phyloP scores from a whole-genome alignment of 2,329 filamentous ascomycete genomes.

The Akanthomyces muscarius region DNA sequence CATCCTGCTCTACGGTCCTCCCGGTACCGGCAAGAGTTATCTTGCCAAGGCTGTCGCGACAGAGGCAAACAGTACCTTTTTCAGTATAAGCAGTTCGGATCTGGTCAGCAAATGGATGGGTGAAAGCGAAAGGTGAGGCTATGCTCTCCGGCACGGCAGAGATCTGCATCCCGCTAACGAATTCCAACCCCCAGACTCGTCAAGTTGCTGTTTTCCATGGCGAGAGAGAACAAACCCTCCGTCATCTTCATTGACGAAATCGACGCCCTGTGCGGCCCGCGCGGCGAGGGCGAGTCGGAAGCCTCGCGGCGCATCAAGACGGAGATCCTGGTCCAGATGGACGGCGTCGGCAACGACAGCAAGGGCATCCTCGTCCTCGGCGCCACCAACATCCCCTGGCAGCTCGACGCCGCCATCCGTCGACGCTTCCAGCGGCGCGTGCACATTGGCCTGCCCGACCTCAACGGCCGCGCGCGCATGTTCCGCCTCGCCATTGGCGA shows the following conservation, averaged over 20 bases:
- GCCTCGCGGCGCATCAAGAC: slow-evolving; percentile 97
- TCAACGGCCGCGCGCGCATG: slow-evolving; percentile 84
- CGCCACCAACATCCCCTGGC: slow-evolving; percentile 98
- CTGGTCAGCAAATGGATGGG: slow-evolving; percentile 99
- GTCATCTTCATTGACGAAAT: slow-evolving; percentile 99
- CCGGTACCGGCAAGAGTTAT: slow-evolving; percentile 96
- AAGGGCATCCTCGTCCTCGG: slow-evolving; percentile 91
- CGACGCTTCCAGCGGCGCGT: slow-evolving; percentile 94
- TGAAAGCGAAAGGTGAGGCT: slow-evolving; percentile 81
- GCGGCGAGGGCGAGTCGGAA: slow-evolving; percentile 93
- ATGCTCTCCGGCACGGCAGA: not conserved
- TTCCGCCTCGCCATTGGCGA: slow-evolving; percentile 93
- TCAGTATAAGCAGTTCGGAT: slow-evolving; percentile 96
- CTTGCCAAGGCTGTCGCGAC: slow-evolving; percentile 96
- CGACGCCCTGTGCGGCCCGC: slow-evolving; percentile 89
- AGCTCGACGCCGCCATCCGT: slow-evolving; percentile 92
- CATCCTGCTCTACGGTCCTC: slow-evolving; percentile 91
- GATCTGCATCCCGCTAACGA: slow-evolving; percentile 22
- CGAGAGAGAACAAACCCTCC: slow-evolving; percentile 93
- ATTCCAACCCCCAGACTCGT: slow-evolving; percentile 61
- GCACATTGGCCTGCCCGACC: slow-evolving; percentile 88
- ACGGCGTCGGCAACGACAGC: slow-evolving; percentile 94
- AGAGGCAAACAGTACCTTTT: slow-evolving; percentile 98
- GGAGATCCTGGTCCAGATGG: slow-evolving; percentile 97
- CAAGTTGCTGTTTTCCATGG: slow-evolving; percentile 96